Conservation (phyloP, 805 yeast genomes). For the Dipodascus albidus region DNA sequence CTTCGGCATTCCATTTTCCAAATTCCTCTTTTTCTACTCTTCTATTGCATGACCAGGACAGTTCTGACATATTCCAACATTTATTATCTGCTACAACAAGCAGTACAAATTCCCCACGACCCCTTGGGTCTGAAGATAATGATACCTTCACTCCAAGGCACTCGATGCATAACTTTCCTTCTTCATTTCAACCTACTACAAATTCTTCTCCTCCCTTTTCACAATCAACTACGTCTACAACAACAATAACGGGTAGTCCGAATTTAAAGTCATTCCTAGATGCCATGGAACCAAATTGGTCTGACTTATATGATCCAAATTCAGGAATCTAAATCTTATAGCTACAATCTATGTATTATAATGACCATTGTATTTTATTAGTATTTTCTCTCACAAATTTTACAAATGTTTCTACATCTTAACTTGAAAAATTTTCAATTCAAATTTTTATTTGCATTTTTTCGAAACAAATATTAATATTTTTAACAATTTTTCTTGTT, state of each 20-base stretch:
- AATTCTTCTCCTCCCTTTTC: background rate
- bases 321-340: too few species aligned
- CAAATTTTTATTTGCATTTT: too few species aligned
- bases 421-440: too few species aligned
- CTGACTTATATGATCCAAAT: slow-evolving; percentile 35
- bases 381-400: background rate
- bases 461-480: too few species aligned
- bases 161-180: background rate
- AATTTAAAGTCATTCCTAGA: slow-evolving; percentile 33
- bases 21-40: background rate
- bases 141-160: background rate
- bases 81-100: background rate
- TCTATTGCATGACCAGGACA: background rate
- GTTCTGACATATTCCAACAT: background rate
- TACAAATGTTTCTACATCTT: background rate
- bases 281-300: slow-evolving; percentile 74
- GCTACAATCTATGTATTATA: slow-evolving; percentile 1
- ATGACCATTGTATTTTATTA: background rate
- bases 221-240: background rate
- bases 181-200: background rate
- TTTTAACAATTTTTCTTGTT: too few species aligned
- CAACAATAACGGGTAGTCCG: background rate
- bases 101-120: background rate
- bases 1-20: background rate
- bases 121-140: too few species aligned